Evolutionary conservation across 2,329 filamentous ascomycete genomes (phyloP).

Genomic region (Fusarium ramigenum): DNA sequence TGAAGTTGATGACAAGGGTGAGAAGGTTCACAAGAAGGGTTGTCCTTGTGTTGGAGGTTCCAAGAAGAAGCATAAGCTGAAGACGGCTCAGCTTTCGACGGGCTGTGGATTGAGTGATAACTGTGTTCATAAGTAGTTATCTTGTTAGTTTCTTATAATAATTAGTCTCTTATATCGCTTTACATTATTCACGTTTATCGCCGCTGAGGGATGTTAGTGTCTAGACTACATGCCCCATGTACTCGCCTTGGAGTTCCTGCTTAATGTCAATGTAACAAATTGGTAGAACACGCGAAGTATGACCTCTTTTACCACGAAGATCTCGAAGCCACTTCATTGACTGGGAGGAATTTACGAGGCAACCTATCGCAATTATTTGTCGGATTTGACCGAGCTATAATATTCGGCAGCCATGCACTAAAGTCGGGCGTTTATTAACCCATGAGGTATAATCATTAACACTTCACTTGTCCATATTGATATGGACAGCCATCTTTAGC

Average conservation of each 20-base stretch:
- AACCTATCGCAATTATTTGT: background rate
- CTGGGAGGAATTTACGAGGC: background rate
- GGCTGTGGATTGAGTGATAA: background rate
- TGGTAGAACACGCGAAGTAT: too few species aligned
- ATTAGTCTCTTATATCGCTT: accelerated
- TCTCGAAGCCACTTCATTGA: too few species aligned
- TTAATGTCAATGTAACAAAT: accelerated
- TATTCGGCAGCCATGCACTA: accelerated
- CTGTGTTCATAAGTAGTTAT: background rate
- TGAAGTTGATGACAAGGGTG: background rate
- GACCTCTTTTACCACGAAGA: too few species aligned
- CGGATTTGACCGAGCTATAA: background rate
- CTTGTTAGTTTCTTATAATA: background rate
- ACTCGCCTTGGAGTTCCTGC: accelerated
- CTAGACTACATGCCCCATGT: background rate
- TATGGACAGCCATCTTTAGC: accelerated
- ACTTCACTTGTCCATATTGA: too few species aligned
- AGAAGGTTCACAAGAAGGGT: background rate
- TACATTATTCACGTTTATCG: accelerated
- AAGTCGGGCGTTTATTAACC: too few species aligned
- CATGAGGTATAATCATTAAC: background rate
- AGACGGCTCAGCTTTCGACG: background rate
- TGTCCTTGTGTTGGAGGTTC: background rate
- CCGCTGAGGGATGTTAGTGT: too few species aligned
- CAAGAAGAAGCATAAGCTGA: background rate